Percentiles rank a stretch among this genome's conserved stretches.
phyloP scores from a whole-genome alignment of 129 eudicot genomes.

The Centrapalus pauciflorus region DNA sequence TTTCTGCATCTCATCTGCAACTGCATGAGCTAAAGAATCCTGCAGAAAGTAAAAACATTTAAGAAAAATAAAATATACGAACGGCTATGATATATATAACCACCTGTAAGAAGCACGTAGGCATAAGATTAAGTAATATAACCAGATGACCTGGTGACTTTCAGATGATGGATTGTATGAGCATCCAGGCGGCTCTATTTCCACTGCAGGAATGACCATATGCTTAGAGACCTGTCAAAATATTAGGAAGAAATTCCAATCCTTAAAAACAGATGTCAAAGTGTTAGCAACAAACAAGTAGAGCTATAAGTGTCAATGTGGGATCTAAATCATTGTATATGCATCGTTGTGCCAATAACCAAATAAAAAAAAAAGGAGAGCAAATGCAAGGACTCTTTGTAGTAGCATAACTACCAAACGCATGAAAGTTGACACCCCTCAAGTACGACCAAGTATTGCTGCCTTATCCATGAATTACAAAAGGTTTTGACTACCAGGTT shows the following conservation, averaged over 20 bases:
- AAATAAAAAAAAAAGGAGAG: background rate
- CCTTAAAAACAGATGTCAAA: background rate
- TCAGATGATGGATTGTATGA: slow-evolving; percentile 79
- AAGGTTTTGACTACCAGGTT: background rate
- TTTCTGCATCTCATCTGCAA: slow-evolving; percentile 97
- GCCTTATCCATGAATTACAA: background rate
- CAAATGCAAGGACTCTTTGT: background rate
- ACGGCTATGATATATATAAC: background rate
- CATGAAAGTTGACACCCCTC: background rate
- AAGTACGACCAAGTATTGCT: background rate
- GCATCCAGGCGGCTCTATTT: slow-evolving; percentile 88
- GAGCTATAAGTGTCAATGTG: background rate
- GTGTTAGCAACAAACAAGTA: background rate
- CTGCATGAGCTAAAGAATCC: slow-evolving; percentile 78
- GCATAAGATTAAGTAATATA: background rate
- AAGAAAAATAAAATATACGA: background rate
- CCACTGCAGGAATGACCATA: slow-evolving; percentile 77
- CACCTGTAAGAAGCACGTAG: background rate
- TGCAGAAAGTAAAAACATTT: slow-evolving; percentile 4
- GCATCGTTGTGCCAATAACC: background rate
- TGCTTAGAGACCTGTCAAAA: slow-evolving; percentile 46
- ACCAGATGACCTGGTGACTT: slow-evolving; percentile 65
- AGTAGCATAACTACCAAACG: background rate
- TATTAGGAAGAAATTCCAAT: background rate
- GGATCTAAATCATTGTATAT: background rate